phyloP scores from a whole-genome alignment of 78 protist genomes.

The Blattamonas nauphoetae region DNA sequence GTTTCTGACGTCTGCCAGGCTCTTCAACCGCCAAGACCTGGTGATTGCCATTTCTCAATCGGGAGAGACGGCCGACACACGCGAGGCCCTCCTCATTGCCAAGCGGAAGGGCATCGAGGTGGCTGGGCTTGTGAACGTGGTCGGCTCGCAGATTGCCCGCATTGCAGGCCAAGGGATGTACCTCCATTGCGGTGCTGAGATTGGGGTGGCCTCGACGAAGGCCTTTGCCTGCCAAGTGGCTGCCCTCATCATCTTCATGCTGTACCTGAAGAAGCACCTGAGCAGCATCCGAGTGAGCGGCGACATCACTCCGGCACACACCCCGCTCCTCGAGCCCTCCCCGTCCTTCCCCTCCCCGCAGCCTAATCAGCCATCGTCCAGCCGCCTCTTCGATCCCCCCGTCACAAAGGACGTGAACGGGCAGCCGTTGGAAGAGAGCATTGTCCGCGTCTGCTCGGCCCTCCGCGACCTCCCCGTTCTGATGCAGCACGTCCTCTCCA shows the following conservation, averaged over 20 bases:
- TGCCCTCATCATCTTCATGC: constrained; percentile 43
- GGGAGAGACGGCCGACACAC: constrained; percentile 88
- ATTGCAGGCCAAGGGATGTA: constrained; percentile 74
- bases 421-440: neutral
- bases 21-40: constrained; percentile 9
- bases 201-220: constrained; percentile 96
- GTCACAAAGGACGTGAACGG: neutral
- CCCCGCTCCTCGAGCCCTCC: no score
- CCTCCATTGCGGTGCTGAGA: constrained; percentile 88
- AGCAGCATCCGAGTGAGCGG: no score
- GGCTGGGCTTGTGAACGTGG: constrained; percentile 38
- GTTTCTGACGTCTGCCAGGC: neutral
- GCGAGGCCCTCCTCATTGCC: constrained; percentile 40
- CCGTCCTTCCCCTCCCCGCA: no score
- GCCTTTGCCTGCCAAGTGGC: constrained; percentile 82
- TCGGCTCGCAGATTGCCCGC: constrained; percentile 85
- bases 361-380: no score
- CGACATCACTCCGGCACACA: no score
- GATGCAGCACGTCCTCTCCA: neutral
- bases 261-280: constrained; percentile 40
- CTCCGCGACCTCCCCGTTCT: neutral
- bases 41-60: constrained; percentile 35
- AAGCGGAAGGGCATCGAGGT: neutral
- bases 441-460: neutral
- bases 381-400: no score